Evolutionary conservation across 768 basidiomycete species (phyloP), one percentile per base, ranked within the genome.

Genomic region (Cytidiella melzeri): DNA sequence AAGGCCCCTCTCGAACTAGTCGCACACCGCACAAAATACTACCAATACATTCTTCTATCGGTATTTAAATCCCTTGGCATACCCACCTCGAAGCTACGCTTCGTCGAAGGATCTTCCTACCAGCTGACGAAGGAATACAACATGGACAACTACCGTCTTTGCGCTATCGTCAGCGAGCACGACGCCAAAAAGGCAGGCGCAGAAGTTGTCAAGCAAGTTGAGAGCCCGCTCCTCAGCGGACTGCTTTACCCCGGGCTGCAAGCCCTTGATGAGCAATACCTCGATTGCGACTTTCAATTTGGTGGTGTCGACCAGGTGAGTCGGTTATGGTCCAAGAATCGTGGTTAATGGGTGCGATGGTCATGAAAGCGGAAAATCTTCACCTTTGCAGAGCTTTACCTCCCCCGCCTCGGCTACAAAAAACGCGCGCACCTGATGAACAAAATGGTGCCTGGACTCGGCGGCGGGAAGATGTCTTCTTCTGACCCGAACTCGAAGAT

Each of bases 381-480:
- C 69, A 97, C 92, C 18, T 95, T 95, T 60, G 94, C 96, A 5
- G 94, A 98, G 64, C 79, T 87, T 59, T 94, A 93, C 78, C 85
- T 99, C 45, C 96, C 96, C 3, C 77, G 81, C 54, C 77, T 98
- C 26, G 96, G 95, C 28, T 98, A 97, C 72, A 69, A 73, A 45
- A 97, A 96, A 68, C 91, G 95, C 27, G 89, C 94, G 0, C 96
- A 99, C 65, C 75, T 99, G 40, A 99, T 99, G 96, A 99, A 97
- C 69, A 73, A 80, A 27, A 98, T 98, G 94, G 92, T 98, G 0
- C 93, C 94, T 25, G 93, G 94, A 39, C 76, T 96, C 27, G 83
- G 84, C 38, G 94, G 94, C 26, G 90, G 92, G 15, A 99, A 99
- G 64, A 98, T 99, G 96, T 96, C 93, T 13, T 86, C 93, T 1